Conservation (phyloP, 805 yeast genomes). For the Metschnikowia picachoensis region DNA sequence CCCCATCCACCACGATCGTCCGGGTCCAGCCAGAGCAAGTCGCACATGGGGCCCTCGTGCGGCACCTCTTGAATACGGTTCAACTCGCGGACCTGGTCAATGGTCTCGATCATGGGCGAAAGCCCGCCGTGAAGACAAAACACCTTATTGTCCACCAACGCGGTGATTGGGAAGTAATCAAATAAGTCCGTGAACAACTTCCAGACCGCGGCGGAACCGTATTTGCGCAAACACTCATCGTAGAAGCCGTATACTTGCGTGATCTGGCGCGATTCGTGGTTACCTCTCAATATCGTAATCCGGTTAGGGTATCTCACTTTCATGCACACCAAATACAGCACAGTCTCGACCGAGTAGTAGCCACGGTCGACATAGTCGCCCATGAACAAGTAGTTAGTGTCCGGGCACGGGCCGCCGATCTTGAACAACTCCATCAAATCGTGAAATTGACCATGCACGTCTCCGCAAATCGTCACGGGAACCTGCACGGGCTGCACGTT, state of each 20-base stretch:
- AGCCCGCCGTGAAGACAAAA: slow-evolving; percentile 94
- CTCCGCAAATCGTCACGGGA: slow-evolving; percentile 97
- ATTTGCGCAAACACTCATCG: slow-evolving; percentile 91
- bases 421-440: slow-evolving; percentile 90
- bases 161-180: slow-evolving; percentile 88
- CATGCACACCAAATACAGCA: slow-evolving; percentile 82
- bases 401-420: slow-evolving; percentile 67
- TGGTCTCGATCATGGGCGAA: slow-evolving; percentile 90
- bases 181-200: slow-evolving; percentile 85
- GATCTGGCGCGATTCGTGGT: slow-evolving; percentile 93
- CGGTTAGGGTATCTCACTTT: slow-evolving; percentile 88
- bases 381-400: slow-evolving; percentile 46
- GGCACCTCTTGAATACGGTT: slow-evolving; percentile 95
- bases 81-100: slow-evolving; percentile 86
- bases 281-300: slow-evolving; percentile 89
- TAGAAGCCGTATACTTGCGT: slow-evolving; percentile 95
- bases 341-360: slow-evolving; percentile 87
- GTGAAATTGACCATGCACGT: slow-evolving; percentile 94
- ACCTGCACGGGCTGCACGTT: slow-evolving; percentile 94
- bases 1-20: slow-evolving; percentile 99
- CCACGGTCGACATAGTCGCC: slow-evolving; percentile 88
- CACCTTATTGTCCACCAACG: slow-evolving; percentile 83
- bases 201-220: slow-evolving; percentile 93
- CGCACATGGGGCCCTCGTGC: slow-evolving; percentile 98
- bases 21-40: slow-evolving; percentile 93